Evolutionary conservation across 352 stramenopile genomes (phyloP).

Genomic region (Phytophthora kernoviae): DNA sequence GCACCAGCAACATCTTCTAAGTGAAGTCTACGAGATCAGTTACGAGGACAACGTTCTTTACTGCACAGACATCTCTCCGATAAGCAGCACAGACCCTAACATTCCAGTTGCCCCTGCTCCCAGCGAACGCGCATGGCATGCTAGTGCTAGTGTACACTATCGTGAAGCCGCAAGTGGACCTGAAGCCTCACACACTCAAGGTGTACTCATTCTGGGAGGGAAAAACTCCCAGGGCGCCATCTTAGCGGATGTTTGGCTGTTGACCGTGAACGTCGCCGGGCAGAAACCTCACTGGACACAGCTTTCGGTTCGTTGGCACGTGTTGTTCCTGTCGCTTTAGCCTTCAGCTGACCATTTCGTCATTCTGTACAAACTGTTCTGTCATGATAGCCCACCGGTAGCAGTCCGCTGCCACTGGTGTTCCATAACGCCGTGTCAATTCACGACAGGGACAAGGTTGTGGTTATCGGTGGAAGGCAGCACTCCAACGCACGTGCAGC

Average conservation of each 20-base stretch:
- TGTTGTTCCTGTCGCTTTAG: constrained; percentile 2
- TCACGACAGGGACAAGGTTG: constrained; percentile 38
- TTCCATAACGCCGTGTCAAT: constrained; percentile 50
- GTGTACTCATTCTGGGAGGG: constrained; percentile 56
- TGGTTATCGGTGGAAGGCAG: constrained; percentile 56
- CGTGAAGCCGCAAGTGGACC: constrained; percentile 9
- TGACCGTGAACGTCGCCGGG: constrained; percentile 29
- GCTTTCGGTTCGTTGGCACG: constrained; percentile 34
- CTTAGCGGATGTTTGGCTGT: constrained; percentile 54
- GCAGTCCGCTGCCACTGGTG: constrained; percentile 54
- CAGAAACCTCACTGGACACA: constrained; percentile 40
- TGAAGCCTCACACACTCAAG: constrained; percentile 23
- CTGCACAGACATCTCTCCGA: constrained; percentile 39
- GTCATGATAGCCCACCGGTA: constrained; percentile 45
- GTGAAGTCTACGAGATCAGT: constrained; percentile 51
- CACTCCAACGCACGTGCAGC: not conserved
- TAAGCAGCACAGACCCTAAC: constrained; percentile 17
- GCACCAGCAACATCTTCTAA: constrained; percentile 18
- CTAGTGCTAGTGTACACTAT: constrained; percentile 29
- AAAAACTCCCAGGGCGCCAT: constrained; percentile 37
- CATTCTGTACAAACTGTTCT: not conserved
- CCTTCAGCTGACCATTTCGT: constrained; percentile 3
- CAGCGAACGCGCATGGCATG: constrained; percentile 52
- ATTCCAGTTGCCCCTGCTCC: constrained; percentile 10
- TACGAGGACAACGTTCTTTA: constrained; percentile 43